These are phyloP conservation scores for Yarrowia sp. DNA, from an alignment of 805 yeast genomes.

Conservation along the genomic window DNA sequence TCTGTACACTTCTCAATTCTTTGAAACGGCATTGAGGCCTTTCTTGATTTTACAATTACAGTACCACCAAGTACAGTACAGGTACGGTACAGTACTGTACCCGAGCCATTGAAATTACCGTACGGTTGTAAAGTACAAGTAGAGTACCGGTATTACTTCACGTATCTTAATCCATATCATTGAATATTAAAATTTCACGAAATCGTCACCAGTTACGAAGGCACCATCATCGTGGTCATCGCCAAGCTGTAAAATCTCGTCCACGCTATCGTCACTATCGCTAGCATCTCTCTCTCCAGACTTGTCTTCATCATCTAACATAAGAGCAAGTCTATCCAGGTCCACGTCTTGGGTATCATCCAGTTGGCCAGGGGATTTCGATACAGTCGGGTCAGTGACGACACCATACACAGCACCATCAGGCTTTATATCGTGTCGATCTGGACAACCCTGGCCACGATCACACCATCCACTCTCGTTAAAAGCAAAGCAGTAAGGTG, in stretches of 20 bases:
- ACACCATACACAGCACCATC: constrained; percentile 19
- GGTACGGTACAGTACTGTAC: no score
- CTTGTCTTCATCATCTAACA: constrained; percentile 15
- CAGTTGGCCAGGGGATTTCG: not conserved
- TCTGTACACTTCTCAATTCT: no score
- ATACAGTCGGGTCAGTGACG: not conserved
- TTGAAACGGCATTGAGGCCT: no score
- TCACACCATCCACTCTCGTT: constrained; percentile 36
- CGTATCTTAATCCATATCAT: not conserved
- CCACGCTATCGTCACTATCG: constrained; percentile 34
- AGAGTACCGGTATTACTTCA: no score
- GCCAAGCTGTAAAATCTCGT: constrained; percentile 23
- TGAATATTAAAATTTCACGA: constrained; percentile 23
- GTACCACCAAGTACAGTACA: no score
- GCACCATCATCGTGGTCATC: constrained; percentile 26
- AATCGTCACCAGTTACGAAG: constrained; percentile 29
- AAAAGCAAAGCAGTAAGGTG: constrained; percentile 25
- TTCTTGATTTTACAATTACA: no score
- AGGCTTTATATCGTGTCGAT: constrained; percentile 16
- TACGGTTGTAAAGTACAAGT: no score
- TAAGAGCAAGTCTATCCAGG: constrained; percentile 30
- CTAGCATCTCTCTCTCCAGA: not conserved
- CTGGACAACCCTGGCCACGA: constrained; percentile 22
- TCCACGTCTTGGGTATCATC: constrained; percentile 37
- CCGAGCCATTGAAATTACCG: no score